phyloP scores from a whole-genome alignment of 1,284 basidiomycete genomes.

The Thecaphora frezii region DNA sequence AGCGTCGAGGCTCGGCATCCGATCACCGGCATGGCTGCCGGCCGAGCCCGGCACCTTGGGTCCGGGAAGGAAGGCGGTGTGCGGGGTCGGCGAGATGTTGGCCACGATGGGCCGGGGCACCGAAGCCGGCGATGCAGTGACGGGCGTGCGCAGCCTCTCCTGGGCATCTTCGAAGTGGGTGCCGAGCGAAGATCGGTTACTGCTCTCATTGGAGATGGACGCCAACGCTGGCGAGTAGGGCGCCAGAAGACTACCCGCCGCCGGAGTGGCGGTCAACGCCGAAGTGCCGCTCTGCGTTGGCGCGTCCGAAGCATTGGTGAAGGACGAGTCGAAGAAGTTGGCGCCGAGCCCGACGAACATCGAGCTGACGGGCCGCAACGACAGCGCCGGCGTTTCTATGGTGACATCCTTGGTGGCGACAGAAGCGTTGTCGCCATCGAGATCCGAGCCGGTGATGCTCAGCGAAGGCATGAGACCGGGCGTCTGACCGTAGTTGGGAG shows the following conservation, averaged over 20 bases:
- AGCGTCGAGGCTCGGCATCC: slow-evolving; percentile 30
- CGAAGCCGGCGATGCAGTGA: not conserved
- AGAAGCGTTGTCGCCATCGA: slow-evolving; percentile 14
- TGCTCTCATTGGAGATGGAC: slow-evolving; percentile 1
- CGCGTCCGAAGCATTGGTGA: slow-evolving; percentile 18
- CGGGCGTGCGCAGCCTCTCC: slow-evolving; percentile 1
- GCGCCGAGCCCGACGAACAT: slow-evolving; percentile 45
- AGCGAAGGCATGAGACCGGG: slow-evolving; percentile 26
- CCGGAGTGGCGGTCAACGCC: not conserved
- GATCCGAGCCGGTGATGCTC: slow-evolving; percentile 21
- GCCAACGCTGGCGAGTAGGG: slow-evolving; percentile 21
- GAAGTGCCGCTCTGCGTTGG: slow-evolving; percentile 17
- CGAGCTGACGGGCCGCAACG: slow-evolving; percentile 40
- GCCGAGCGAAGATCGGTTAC: not conserved
- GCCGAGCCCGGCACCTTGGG: slow-evolving; percentile 24
- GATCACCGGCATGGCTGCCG: slow-evolving; percentile 16
- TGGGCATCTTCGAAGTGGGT: not conserved
- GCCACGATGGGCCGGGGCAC: slow-evolving; percentile 13
- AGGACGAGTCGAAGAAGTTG: slow-evolving; percentile 35
- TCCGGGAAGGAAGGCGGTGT: slow-evolving; percentile 18
- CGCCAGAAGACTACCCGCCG: slow-evolving; percentile 9
- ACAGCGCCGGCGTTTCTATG: slow-evolving; percentile 33
- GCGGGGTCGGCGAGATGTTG: slow-evolving; percentile 23
- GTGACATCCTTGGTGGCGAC: slow-evolving; percentile 9
- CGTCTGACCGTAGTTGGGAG: not conserved